Base-by-base conservation (phyloP, 2,329 filamentous ascomycete genomes). In the Xylariaceae sp. region DNA sequence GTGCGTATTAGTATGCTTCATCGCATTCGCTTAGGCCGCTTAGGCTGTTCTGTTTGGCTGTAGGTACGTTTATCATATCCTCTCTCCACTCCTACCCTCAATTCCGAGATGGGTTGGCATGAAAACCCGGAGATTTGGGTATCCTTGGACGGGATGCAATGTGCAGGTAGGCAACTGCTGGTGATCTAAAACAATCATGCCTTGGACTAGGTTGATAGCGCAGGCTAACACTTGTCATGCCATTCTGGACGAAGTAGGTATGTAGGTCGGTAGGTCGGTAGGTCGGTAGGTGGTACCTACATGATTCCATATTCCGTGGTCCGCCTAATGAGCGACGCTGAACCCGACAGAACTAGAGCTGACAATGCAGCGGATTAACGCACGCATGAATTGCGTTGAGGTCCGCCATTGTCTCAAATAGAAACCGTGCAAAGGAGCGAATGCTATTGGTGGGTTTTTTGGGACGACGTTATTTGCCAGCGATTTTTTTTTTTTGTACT, bases 301-400 rank as follows among this genome's bases (percentile, higher is more conserved):
- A 34, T 34, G 32, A 34, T 12, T 34, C 6, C 32, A 34, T 5
- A 43, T 51, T 47, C 53, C 46, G 56, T 51, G 44, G 50, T 59
- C 55, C 61, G 55, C 6, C 61, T 58, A 54, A 63, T 50, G 16
- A 47, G 43, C 8, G 49, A 60, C 61, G 36, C 43, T 54, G 56
- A 58, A 56, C 56, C 56, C 46, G 47, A 44, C 40, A 44, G 63
- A 59, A 58, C 60, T 55, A 61, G 51, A 53, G 53, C 50, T 54
- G 49, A 56, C 51, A 53, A 55, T 62, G 60, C 60, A 58, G n/a
- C n/a, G n/a, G 57, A 19, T 34, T 34, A 8, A 26, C 26, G 26
- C 32, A 10, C 32, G 32, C 32, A 34, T 34, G 32, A 34, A 34
- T 34, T 34, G 32, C 32, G 18, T 16, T 2, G 8, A 19, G 5